phyloP scores from a whole-genome alignment of 2,329 filamentous ascomycete genomes.

The Diplodia seriata region DNA sequence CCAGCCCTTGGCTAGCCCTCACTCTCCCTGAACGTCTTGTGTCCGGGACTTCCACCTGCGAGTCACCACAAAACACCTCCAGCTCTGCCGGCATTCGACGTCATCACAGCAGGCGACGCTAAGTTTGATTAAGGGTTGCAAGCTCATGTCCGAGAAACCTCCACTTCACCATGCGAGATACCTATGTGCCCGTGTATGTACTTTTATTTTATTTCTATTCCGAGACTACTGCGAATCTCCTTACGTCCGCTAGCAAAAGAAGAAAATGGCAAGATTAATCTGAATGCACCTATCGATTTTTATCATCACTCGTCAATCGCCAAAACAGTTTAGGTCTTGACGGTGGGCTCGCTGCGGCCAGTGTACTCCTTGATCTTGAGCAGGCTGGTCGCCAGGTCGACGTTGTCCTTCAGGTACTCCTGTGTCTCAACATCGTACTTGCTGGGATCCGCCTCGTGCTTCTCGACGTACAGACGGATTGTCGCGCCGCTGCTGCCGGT shows the following conservation, averaged over 20 bases:
- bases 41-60: too few species aligned
- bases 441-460: constrained; percentile 82
- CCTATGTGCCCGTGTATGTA: constrained; percentile 31
- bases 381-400: constrained; percentile 81
- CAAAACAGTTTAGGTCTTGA: constrained; percentile 75
- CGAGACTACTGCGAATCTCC: constrained; percentile 18
- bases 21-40: too few species aligned
- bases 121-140: background rate
- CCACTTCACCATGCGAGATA: background rate
- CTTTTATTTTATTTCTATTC: constrained; percentile 29
- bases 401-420: constrained; percentile 90
- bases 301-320: constrained; percentile 30
- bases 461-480: constrained; percentile 96
- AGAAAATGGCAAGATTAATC: background rate
- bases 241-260: constrained; percentile 14
- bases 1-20: too few species aligned
- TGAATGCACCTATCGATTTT: constrained; percentile 19
- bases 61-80: too few species aligned
- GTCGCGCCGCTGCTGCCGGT: constrained; percentile 95
- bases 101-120: background rate
- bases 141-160: constrained; percentile 18
- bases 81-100: background rate
- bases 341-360: constrained; percentile 90
- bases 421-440: constrained; percentile 85
- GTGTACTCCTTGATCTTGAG: constrained; percentile 94